A percentile compares a stretch with the other conserved stretches of the same genome.
Evolutionary conservation across 345 rosid species (phyloP).

Genomic region (Citrus sinensis): DNA sequence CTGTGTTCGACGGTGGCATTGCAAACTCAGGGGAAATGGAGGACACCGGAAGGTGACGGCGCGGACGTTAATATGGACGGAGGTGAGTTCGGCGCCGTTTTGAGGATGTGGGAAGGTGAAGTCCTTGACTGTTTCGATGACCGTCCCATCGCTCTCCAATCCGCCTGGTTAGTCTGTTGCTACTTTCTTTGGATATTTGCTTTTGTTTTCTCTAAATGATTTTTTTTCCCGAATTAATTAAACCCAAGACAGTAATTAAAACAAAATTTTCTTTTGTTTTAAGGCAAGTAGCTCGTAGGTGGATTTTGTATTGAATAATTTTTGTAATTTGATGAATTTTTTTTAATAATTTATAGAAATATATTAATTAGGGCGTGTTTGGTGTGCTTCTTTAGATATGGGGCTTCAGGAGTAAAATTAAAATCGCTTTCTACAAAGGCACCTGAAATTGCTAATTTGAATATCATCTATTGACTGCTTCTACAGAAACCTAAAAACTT

Average conservation of each 20-base stretch:
- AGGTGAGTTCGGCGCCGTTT: constrained; percentile 60
- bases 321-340: neutral
- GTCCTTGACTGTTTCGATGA: constrained; percentile 76
- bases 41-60: constrained; percentile 33
- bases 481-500: neutral
- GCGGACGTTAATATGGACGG: constrained; percentile 27
- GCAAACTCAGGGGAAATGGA: constrained; percentile 90
- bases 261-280: too few relatives aligned
- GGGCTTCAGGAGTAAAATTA: too few relatives aligned
- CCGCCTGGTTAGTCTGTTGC: constrained; percentile 54
- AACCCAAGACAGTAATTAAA: too few relatives aligned
- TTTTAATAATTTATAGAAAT: neutral
- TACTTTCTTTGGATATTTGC: neutral
- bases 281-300: neutral
- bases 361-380: neutral
- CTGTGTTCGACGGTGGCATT: constrained; percentile 86
- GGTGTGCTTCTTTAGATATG: neutral
- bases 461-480: neutral
- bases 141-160: constrained; percentile 72
- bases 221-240: neutral
- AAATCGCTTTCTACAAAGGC: too few relatives aligned
- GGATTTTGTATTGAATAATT: neutral
- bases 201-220: neutral
- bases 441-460: too few relatives aligned
- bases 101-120: constrained; percentile 96